These are phyloP conservation scores for Globisporangium ultimum DNA, from an alignment of 352 stramenopile species.

Conservation along the genomic window DNA sequence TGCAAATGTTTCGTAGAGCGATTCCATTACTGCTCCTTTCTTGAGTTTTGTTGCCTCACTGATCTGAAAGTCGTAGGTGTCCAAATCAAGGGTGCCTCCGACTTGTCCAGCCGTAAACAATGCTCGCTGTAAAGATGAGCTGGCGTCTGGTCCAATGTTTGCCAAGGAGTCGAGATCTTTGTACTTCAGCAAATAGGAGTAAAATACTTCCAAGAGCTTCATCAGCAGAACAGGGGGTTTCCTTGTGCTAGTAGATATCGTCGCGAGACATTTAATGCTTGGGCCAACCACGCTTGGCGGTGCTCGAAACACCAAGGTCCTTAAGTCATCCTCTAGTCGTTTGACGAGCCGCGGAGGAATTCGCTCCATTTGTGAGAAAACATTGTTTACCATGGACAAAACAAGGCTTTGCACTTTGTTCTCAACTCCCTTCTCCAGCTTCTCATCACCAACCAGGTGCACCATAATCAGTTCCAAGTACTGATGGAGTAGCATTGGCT, in stretches of 20 bases:
- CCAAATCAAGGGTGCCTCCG: conserved; percentile 62
- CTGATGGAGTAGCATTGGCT: conserved; percentile 42
- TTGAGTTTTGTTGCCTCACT: conserved; percentile 28
- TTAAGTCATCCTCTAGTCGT: conserved; percentile 61
- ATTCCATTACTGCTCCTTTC: conserved; percentile 52
- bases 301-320: conserved; percentile 49
- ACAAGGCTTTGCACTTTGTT: conserved; percentile 57
- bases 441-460: conserved; percentile 64
- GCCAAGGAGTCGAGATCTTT: conserved; percentile 27
- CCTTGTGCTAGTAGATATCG: conserved; percentile 38
- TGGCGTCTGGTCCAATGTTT: conserved; percentile 31
- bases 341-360: conserved; percentile 39
- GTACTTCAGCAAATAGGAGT: conserved; percentile 54
- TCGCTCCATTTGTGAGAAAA: conserved; percentile 50
- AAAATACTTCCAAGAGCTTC: conserved; percentile 67
- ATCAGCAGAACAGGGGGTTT: conserved; percentile 45
- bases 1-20: conserved; percentile 58
- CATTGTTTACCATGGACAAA: conserved; percentile 57
- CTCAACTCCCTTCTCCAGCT: conserved; percentile 46
- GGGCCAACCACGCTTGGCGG: conserved; percentile 82
- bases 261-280: conserved; percentile 72
- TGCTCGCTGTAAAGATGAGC: conserved; percentile 62
- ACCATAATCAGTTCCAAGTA: conserved; percentile 74
- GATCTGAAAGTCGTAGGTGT: conserved; percentile 28
- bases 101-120: conserved; percentile 74